A percentile compares a stretch with the other conserved stretches of the same genome.
These are phyloP conservation scores for Suillus plorans DNA, from an alignment of 768 basidiomycete species.

Conservation along the genomic window DNA sequence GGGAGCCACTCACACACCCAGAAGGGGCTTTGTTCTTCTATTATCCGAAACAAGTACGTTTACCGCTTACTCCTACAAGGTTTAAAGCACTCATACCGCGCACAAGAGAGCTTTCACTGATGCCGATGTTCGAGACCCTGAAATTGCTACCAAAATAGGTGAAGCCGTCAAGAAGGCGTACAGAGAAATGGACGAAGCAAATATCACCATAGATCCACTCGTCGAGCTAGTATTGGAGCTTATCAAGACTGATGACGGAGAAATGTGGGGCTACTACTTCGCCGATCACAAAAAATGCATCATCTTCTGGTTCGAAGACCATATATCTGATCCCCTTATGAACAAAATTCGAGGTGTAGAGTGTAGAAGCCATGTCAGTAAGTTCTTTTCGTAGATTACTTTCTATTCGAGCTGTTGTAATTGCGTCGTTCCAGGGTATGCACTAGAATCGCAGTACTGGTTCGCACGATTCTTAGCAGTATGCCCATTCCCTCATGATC, in stretches of 20 bases:
- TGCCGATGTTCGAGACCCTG: neutral
- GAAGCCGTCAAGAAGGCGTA: neutral
- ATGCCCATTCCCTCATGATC: neutral
- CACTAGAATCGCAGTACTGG: neutral
- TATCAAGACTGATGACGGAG: neutral
- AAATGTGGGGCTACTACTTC: neutral
- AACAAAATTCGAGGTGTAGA: neutral
- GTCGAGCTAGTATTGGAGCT: neutral
- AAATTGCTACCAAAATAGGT: neutral
- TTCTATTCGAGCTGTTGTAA: neutral
- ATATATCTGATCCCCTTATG: neutral
- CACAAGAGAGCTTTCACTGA: neutral
- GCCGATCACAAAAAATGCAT: neutral
- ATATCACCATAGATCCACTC: accelerated
- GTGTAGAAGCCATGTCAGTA: neutral
- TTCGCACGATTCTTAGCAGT: neutral
- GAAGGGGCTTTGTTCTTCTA: constrained; percentile 1
- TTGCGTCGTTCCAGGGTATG: neutral
- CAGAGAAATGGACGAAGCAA: neutral
- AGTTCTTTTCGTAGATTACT: neutral
- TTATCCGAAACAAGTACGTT: neutral
- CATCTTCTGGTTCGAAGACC: neutral
- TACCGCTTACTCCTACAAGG: neutral
- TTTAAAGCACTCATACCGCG: neutral
- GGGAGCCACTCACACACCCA: neutral